Evolutionary conservation across 2,329 filamentous ascomycete species (phyloP), one percentile per base, ranked within the genome.

Genomic region (Colletotrichum sp.): DNA sequence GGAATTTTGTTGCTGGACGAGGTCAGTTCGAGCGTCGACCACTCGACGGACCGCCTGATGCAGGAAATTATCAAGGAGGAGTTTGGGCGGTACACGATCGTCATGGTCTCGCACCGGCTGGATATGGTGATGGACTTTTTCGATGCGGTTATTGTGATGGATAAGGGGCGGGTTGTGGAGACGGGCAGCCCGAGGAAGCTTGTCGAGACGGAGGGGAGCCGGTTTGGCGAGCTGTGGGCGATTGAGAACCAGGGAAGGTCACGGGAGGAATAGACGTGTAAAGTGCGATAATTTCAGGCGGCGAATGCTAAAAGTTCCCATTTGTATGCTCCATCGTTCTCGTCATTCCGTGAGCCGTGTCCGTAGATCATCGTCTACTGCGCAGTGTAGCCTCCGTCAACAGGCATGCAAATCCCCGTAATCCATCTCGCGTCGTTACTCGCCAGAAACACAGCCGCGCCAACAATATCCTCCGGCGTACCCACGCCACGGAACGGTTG

Each of bases 41-140:
- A 81, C 30, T 82, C 82, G 2, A 88, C 86, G 3, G 87, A 88
- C 39, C 80, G 83, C 30, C 76, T 77, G 8, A 87, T 88, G 85
- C 84, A 86, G 78, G 79, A 81, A 63, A 84, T 87, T 1, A 86
- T 88, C 32, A 76, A 79, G 6, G 63, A 79, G 3, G 86, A 88
- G 75, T 87, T 88, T 76, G 78, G 72, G 6, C 78, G 70, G 6
- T 87, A 86, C 75, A 94, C 93, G 0, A 89, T 94, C 13, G 78
- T 89, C 48, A 87, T 86, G 82, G 85, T 89, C 2, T 86, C 85
- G 19, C 88, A 89, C 74, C 82, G 87, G 8, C 79, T 89, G 16
- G 85, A 87, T 13, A 90, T 89, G 72, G 89, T 92, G 16, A 83
- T 89, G 76, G 87, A 89, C 69, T 90, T 89, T 25, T 82, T 82